Conservation (phyloP, 352 stramenopile genomes). For the Phytopythium helicoides region DNA sequence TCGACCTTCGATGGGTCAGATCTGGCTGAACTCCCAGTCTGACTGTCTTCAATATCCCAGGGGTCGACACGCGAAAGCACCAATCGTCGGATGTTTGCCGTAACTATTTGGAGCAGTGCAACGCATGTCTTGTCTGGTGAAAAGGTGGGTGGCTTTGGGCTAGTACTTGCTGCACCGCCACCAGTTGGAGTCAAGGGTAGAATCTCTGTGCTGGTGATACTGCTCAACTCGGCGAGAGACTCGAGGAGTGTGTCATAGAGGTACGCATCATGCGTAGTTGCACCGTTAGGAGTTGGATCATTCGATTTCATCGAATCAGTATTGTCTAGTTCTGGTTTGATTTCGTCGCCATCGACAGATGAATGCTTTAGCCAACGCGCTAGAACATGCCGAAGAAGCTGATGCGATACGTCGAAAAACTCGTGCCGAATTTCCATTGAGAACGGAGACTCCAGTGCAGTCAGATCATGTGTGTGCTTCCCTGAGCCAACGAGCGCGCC, state of each 20-base stretch:
- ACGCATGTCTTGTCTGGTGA: constrained; percentile 69
- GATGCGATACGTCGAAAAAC: constrained; percentile 73
- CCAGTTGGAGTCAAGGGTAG: constrained; percentile 1
- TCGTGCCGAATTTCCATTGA: constrained; percentile 78
- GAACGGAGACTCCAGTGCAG: constrained; percentile 79
- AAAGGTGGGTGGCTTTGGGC: constrained; percentile 16
- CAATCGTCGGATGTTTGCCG: constrained; percentile 76
- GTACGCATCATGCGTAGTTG: neutral
- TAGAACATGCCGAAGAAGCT: constrained; percentile 54
- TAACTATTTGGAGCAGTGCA: constrained; percentile 72
- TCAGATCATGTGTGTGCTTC: constrained; percentile 67
- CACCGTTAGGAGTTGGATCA: neutral
- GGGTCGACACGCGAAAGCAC: constrained; percentile 79
- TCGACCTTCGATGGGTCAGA: constrained; percentile 49
- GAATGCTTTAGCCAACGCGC: constrained; percentile 47
- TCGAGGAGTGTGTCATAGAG: constrained; percentile 25
- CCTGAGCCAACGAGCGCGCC: constrained; percentile 51
- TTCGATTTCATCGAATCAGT: neutral
- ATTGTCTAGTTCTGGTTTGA: constrained; percentile 5
- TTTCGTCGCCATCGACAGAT: neutral
- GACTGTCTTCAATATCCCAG: constrained; percentile 50
- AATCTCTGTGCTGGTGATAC: neutral
- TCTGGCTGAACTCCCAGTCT: constrained; percentile 46
- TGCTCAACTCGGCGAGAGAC: constrained; percentile 19
- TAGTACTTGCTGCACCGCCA: neutral